Base-by-base conservation (phyloP, 768 basidiomycete genomes). In the Tricholoma terreum region DNA sequence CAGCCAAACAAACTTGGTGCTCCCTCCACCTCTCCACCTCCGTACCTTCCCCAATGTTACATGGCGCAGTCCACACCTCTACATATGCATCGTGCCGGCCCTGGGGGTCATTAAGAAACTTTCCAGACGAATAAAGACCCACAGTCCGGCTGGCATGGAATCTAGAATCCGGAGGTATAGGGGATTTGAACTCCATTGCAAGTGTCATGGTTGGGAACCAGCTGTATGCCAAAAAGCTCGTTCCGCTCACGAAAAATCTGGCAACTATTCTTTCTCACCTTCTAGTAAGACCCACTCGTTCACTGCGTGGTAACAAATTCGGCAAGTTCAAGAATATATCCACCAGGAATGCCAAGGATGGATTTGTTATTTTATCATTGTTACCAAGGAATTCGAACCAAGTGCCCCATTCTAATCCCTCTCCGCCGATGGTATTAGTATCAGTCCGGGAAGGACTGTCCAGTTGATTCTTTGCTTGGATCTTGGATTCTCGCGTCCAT, bases 1-100 rank as follows among this genome's bases (percentile, higher is more conserved):
- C 74, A 14, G 81, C 84, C 27, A 89, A 70, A 61, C 87, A 89
- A n/a, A 82, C 72, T 62, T 87, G 85, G 50, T 79, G 68, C 46
- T 84, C 84, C 60, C 83, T 78, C 87, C 86, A 89, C 10, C 78
- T 78, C 3, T 75, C 67, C 7, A 38, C 33, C 30, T 74, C 66
- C 4, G 65, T 50, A 0, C 80, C 81, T 54, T 78, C 77, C 2
- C 80, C 82, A 36, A 84, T 72, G 54, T 82, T 74, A 42, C 74
- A 71, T 1, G 87, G 87, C 9, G 86, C 83, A 6, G 83, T 82
- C 86, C 86, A 89, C 11, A 87, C 72, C 63, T 87, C 87, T 3
- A 81, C 78, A 60, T 81, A 81, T 3, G 68, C 62, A 48, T 87
- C 84, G 60, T 89, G 85, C 55, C 85, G 73, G 7, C 79, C 79